Percentiles rank a stretch among this genome's conserved stretches.
These are phyloP conservation scores for Paraphaeosphaeria sporulosa DNA, from an alignment of 2,329 filamentous ascomycete species.

Conservation along the genomic window DNA sequence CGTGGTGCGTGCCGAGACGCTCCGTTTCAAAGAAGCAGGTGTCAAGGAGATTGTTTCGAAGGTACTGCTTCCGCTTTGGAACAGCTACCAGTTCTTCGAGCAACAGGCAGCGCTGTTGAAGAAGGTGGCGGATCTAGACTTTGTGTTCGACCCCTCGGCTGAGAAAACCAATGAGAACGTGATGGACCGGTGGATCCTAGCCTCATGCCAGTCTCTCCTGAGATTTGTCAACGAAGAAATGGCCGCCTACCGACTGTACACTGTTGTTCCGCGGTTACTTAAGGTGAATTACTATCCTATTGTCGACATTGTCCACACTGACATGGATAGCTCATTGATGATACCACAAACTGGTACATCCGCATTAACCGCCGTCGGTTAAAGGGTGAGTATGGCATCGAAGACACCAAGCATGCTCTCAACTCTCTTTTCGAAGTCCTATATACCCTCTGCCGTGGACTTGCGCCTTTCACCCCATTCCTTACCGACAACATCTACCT, in stretches of 20 bases:
- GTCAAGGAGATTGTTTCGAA: constrained; percentile 96
- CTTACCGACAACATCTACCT: constrained; percentile 94
- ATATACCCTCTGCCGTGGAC: constrained; percentile 83
- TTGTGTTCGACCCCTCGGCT: constrained; percentile 77
- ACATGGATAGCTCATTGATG: constrained; percentile 73
- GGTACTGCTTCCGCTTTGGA: constrained; percentile 91
- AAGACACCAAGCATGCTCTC: constrained; percentile 88
- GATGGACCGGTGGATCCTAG: constrained; percentile 96
- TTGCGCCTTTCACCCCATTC: constrained; percentile 96
- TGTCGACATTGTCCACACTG: constrained; percentile 11
- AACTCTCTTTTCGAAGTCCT: constrained; percentile 95
- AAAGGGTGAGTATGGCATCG: constrained; percentile 85
- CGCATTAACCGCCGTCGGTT: constrained; percentile 89
- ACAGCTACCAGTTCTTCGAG: constrained; percentile 96
- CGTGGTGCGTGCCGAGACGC: constrained; percentile 87
- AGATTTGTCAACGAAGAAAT: constrained; percentile 95
- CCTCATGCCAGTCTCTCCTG: constrained; percentile 87
- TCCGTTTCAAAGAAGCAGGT: constrained; percentile 89
- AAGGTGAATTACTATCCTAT: constrained; percentile 43
- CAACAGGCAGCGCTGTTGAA: constrained; percentile 85
- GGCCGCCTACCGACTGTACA: constrained; percentile 76
- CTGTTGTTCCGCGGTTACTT: constrained; percentile 85
- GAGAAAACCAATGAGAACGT: constrained; percentile 84
- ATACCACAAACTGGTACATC: constrained; percentile 99
- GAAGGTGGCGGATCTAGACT: constrained; percentile 82